These are phyloP conservation scores for Fusarium albosuccineum DNA, from an alignment of 2,329 filamentous ascomycete species.

Conservation along the genomic window DNA sequence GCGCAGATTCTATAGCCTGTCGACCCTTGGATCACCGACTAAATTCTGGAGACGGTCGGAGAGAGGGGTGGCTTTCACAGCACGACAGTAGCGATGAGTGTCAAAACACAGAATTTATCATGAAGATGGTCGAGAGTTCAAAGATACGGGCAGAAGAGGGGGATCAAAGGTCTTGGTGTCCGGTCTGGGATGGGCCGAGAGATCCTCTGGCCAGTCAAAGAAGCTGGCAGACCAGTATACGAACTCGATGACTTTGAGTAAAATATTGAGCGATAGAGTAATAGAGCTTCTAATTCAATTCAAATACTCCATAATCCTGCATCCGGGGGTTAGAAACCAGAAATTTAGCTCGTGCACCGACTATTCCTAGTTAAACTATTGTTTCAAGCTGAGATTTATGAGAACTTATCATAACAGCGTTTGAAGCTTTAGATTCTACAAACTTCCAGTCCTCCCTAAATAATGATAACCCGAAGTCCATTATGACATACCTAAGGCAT, in stretches of 20 bases:
- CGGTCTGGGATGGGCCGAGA: conserved; percentile 41
- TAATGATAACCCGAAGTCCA: too few relatives aligned
- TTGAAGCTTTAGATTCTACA: too few relatives aligned
- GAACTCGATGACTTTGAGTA: not conserved
- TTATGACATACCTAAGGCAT: too few relatives aligned
- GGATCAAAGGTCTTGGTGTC: conserved; percentile 39
- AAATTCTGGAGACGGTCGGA: conserved; percentile 28
- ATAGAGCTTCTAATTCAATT: not conserved
- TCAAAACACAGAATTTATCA: conserved; percentile 31
- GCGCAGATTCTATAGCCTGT: conserved; percentile 12
- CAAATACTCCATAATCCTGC: too few relatives aligned
- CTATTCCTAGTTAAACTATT: too few relatives aligned
- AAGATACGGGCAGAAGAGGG: conserved; percentile 31
- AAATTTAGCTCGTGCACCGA: too few relatives aligned
- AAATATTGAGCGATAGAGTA: not conserved
- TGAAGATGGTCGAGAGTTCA: conserved; percentile 39
- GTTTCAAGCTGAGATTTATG: too few relatives aligned
- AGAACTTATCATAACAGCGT: too few relatives aligned
- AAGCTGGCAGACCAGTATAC: conserved; percentile 33
- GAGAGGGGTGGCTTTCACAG: conserved; percentile 35
- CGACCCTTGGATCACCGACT: conserved; percentile 28
- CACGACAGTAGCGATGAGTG: conserved; percentile 1
- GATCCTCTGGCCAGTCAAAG: conserved; percentile 30
- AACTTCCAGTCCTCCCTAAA: too few relatives aligned
- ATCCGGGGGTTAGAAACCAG: too few relatives aligned